Evolutionary conservation across 805 yeast species (phyloP), one percentile per base, ranked within the genome.

Genomic region (Metschnikowia henanensis): DNA sequence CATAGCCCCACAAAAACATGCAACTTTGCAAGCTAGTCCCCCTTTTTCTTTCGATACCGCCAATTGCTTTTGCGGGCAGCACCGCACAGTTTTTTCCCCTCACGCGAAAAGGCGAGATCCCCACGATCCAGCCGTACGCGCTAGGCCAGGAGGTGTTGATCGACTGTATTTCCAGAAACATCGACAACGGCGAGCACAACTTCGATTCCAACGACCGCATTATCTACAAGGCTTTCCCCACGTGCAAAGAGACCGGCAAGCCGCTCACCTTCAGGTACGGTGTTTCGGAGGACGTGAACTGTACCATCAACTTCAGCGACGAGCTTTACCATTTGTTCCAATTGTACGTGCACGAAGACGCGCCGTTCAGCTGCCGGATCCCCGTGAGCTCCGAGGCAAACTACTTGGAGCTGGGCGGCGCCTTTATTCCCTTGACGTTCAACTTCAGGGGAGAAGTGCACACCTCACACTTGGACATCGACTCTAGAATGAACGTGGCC

Each of bases 151-250:
- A 58, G 6, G 59, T 84, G 12, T 62, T 72, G 34, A 55, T 84
- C 39, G 77, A 75, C 51, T 86, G 94, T 60, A 84, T 81, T 47
- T 62, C 76, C 38, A 70, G 94, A 55, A 77, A 83, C 50, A 85
- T 86, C 41, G 87, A 83, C 32, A 79, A 73, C 49, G 94, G 94
- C 42, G 92, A 86, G 59, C 92, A 86, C 65, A 72, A 77, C 45
- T 81, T 82, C 49, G 89, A 84, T 56, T 72, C 70, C n/a, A 64
- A 75, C n/a, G 77, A 77, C 7, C 67, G 77, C 45, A 79, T 86
- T 42, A 59, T 83, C 15, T 84, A 80, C 52, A 72, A 61, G 2
- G 66, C 76, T 4, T 82, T 84, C 52, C 86, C 89, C 2, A 63
- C 53, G 5, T 85, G 94, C 64, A 65, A 68, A 41, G 92, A 86